Conservation (phyloP, 1,284 basidiomycete species). For the Naganishia sp. region DNA sequence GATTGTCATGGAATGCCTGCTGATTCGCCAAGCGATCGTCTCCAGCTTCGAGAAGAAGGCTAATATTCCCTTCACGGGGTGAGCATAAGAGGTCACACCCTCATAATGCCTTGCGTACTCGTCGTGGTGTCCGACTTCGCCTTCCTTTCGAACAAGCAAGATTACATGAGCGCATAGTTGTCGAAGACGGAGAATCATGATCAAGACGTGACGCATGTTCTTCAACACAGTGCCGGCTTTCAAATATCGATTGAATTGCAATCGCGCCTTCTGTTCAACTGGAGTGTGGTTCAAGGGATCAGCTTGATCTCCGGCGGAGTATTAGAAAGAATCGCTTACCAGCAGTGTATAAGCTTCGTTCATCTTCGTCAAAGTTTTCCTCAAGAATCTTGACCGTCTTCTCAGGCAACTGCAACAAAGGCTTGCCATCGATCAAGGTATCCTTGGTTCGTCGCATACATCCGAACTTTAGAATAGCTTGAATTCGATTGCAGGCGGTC, state of each 20-base stretch:
- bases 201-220: constrained; percentile 40
- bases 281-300: background rate
- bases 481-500: constrained; percentile 45
- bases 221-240: constrained; percentile 50
- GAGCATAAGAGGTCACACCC: background rate
- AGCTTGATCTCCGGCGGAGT: no score
- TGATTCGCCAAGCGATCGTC: constrained; percentile 25
- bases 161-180: constrained; percentile 30
- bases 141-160: constrained; percentile 41
- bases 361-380: constrained; percentile 43
- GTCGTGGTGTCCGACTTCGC: constrained; percentile 30
- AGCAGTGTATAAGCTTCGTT: constrained; percentile 50
- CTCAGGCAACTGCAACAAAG: constrained; percentile 44
- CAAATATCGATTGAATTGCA: constrained; percentile 46
- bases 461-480: constrained; percentile 42
- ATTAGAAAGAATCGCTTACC: constrained; percentile 14
- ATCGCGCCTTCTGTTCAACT: constrained; percentile 45
- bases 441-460: constrained; percentile 47
- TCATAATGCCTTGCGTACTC: constrained; percentile 20
- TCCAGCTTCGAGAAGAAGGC: constrained; percentile 17
- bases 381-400: constrained; percentile 43
- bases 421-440: constrained; percentile 47
- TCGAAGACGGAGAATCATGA: constrained; percentile 49
- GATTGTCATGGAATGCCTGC: constrained; percentile 8
- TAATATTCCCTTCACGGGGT: background rate